phyloP scores from a whole-genome alignment of 495 filamentous ascomycete species.

The Hypoxylon subgilvum region DNA sequence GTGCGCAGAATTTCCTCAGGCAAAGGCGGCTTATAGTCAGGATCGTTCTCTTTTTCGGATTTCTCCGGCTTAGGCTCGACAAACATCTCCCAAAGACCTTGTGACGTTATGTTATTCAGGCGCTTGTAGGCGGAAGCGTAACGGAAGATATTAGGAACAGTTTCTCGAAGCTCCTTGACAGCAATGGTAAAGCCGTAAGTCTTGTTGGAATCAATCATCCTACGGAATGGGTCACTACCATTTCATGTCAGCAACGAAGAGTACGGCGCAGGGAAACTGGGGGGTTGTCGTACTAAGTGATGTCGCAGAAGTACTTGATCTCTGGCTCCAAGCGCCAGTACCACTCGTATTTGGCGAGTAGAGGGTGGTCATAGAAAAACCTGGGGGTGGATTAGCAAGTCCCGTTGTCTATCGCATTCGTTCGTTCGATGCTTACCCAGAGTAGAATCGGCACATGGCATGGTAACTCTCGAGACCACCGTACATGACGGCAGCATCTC shows the following conservation, averaged over 20 bases:
- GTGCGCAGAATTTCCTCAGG: conserved; percentile 83
- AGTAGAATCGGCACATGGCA: conserved; percentile 98
- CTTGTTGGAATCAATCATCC: conserved; percentile 92
- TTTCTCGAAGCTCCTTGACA: conserved; percentile 97
- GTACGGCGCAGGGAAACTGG: conserved; percentile 5
- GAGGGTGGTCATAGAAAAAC: conserved; percentile 97
- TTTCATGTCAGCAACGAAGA: conserved; percentile 18
- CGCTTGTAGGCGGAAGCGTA: conserved; percentile 99
- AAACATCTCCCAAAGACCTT: conserved; percentile 99
- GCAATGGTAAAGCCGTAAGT: conserved; percentile 99
- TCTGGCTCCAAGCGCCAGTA: conserved; percentile 99
- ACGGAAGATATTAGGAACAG: conserved; percentile 97
- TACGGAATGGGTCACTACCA: conserved; percentile 86
- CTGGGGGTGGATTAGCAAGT: conserved; percentile 53
- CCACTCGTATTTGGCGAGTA: conserved; percentile 97
- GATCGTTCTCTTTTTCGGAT: conserved; percentile 59
- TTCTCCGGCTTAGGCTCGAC: conserved; percentile 72
- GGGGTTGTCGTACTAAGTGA: conserved; percentile 83
- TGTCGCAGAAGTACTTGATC: conserved; percentile 99
- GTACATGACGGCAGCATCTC: conserved; percentile 99
- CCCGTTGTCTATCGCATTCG: background rate
- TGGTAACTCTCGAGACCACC: conserved; percentile 99
- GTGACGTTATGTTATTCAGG: conserved; percentile 83
- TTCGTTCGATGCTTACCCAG: conserved; percentile 65
- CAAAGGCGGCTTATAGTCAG: conserved; percentile 71